phyloP scores from a whole-genome alignment of 2,329 filamentous ascomycete genomes.

The Hirsutella rhossiliensis region DNA sequence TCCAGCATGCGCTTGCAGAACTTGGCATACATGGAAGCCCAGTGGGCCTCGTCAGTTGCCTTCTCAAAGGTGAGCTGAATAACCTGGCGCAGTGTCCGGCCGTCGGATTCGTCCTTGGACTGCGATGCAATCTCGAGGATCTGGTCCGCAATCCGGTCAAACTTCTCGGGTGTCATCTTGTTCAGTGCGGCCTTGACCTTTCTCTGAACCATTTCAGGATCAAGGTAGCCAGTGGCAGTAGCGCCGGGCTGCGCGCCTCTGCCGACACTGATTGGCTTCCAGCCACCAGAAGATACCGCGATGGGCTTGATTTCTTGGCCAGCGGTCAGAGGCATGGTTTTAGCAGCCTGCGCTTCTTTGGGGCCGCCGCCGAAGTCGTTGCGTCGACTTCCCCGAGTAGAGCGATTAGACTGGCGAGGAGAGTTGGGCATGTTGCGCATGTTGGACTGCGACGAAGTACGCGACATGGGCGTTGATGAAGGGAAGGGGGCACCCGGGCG shows the following conservation, averaged over 20 bases:
- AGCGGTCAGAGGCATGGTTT: slow-evolving; percentile 84
- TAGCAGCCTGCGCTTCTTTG: slow-evolving; percentile 61
- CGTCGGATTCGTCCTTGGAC: slow-evolving; percentile 90
- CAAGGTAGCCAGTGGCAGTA: slow-evolving; percentile 46
- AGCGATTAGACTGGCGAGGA: slow-evolving; percentile 54
- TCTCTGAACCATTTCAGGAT: slow-evolving; percentile 88
- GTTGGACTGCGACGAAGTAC: slow-evolving; percentile 47
- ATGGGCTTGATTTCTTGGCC: slow-evolving; percentile 75
- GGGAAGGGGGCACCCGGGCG: slow-evolving; percentile 47
- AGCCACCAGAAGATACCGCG: slow-evolving; percentile 58
- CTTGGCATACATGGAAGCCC: slow-evolving; percentile 97
- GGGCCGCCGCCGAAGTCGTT: slow-evolving; percentile 30
- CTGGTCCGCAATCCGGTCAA: slow-evolving; percentile 88
- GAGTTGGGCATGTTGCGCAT: slow-evolving; percentile 58
- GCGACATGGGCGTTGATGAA: slow-evolving; percentile 48
- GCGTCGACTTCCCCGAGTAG: slow-evolving; percentile 53
- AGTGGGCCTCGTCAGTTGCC: slow-evolving; percentile 95
- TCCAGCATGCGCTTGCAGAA: slow-evolving; percentile 97
- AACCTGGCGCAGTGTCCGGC: slow-evolving; percentile 88
- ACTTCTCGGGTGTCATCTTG: slow-evolving; percentile 99
- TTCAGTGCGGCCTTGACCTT: slow-evolving; percentile 98
- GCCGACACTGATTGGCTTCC: slow-evolving; percentile 73
- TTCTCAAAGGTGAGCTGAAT: slow-evolving; percentile 99
- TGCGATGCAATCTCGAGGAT: slow-evolving; percentile 87
- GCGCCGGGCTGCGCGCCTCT: slow-evolving; percentile 23